Percentiles rank a stretch among this genome's conserved stretches.
Conservation (phyloP, 495 filamentous ascomycete genomes). For the Aspergillus diversus region DNA sequence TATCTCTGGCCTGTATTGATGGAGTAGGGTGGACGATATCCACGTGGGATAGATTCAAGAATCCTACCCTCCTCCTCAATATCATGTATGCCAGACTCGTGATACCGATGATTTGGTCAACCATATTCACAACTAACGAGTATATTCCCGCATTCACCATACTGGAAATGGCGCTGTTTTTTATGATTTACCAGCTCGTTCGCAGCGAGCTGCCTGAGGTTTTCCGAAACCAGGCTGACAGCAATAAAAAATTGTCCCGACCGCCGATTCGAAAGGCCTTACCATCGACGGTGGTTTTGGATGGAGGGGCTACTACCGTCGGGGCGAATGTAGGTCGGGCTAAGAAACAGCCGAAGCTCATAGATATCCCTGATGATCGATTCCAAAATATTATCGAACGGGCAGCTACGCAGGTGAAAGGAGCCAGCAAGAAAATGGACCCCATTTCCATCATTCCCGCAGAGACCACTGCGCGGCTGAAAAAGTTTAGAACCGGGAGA, state of each 20-base stretch:
- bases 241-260: background rate
- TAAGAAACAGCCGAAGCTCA: constrained; percentile 8
- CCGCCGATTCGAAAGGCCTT: constrained; percentile 4
- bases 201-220: constrained; percentile 10
- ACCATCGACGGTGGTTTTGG: background rate
- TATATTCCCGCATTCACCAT: constrained; percentile 13
- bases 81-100: constrained; percentile 14
- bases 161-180: constrained; percentile 14
- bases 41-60: constrained; percentile 11
- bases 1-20: constrained; percentile 4
- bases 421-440: constrained; percentile 3
- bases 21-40: constrained; percentile 11
- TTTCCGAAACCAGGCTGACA: background rate
- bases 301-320: background rate
- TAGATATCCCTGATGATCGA: constrained; percentile 16
- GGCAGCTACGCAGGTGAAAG: background rate
- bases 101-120: constrained; percentile 19
- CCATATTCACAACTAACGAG: constrained; percentile 13
- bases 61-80: constrained; percentile 14
- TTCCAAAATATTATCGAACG: background rate
- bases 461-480: constrained; percentile 13
- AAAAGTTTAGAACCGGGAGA: constrained; percentile 13
- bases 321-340: background rate
- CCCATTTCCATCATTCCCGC: constrained; percentile 1
- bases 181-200: constrained; percentile 16